Evolutionary conservation across 495 filamentous ascomycete genomes (phyloP).

Genomic region (Baudoinia panamericana): DNA sequence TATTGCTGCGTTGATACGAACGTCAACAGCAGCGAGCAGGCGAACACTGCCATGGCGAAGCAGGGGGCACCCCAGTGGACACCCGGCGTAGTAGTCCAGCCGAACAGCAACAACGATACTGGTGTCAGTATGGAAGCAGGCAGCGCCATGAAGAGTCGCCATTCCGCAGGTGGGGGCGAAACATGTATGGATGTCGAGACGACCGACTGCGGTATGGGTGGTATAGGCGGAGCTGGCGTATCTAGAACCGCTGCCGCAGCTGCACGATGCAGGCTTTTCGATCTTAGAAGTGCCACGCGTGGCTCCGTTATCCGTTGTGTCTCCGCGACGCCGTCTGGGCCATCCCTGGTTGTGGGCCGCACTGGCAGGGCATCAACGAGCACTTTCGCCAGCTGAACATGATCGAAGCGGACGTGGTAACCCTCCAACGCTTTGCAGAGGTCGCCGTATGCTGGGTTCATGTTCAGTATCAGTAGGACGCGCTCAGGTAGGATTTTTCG

Average conservation of each 20-base stretch:
- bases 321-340: neutral
- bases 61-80: slow-evolving; percentile 2
- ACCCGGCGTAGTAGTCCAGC: neutral
- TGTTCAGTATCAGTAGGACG: neutral
- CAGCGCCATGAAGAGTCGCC: neutral
- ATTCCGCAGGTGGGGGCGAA: neutral
- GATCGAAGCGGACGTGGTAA: neutral
- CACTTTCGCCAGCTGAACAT: slow-evolving; percentile 2
- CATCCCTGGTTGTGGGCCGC: neutral
- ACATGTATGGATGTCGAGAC: neutral
- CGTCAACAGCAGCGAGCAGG: neutral
- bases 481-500: slow-evolving; percentile 1
- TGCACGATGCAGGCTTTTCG: neutral
- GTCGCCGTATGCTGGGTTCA: slow-evolving; percentile 3
- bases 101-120: neutral
- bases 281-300: neutral
- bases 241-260: slow-evolving; percentile 1
- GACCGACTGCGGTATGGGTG: neutral
- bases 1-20: neutral
- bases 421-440: slow-evolving; percentile 3
- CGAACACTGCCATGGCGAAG: slow-evolving; percentile 3
- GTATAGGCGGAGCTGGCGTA: neutral
- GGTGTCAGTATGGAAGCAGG: neutral
- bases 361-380: slow-evolving; percentile 4
- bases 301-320: neutral